These are phyloP conservation scores for Trichoderma sp. DNA, from an alignment of 2,329 filamentous ascomycete genomes.

Conservation along the genomic window DNA sequence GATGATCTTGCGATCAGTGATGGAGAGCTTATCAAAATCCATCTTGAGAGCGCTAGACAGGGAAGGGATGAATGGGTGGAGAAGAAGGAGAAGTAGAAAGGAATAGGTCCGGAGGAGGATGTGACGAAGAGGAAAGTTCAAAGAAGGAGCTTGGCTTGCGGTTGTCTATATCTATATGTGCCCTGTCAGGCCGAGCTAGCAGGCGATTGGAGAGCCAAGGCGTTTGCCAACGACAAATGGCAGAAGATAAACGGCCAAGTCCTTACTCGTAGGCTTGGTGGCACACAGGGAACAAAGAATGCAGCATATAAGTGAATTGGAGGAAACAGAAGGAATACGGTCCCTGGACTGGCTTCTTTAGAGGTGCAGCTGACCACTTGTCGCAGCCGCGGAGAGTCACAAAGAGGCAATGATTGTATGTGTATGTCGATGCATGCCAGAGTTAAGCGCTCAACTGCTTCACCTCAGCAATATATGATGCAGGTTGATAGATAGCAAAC, in stretches of 20 bases:
- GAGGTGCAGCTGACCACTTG: not conserved
- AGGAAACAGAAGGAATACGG: not conserved
- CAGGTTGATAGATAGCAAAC: not conserved
- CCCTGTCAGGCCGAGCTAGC: not conserved
- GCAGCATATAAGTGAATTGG: not conserved
- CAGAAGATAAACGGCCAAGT: not conserved
- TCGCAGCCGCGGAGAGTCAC: not conserved
- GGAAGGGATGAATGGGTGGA: not conserved
- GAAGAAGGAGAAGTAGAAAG: not conserved
- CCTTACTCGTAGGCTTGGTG: not conserved
- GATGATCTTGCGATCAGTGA: conserved; percentile 44
- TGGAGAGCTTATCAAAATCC: conserved; percentile 40
- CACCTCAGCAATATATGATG: not conserved
- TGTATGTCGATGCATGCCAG: not conserved
- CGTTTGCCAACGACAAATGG: not conserved
- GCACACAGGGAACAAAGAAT: not conserved
- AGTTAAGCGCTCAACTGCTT: not conserved
- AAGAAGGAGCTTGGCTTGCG: not conserved
- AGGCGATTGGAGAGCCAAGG: not conserved
- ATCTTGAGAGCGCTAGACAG: conserved; percentile 26
- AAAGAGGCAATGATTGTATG: not conserved
- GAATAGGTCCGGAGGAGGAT: not conserved
- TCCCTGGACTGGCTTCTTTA: not conserved
- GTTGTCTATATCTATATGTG: conserved; percentile 2
- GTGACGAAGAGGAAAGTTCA: not conserved